These are phyloP conservation scores for Pichia sp. DNA, from an alignment of 1,139 yeast species.

Conservation along the genomic window DNA sequence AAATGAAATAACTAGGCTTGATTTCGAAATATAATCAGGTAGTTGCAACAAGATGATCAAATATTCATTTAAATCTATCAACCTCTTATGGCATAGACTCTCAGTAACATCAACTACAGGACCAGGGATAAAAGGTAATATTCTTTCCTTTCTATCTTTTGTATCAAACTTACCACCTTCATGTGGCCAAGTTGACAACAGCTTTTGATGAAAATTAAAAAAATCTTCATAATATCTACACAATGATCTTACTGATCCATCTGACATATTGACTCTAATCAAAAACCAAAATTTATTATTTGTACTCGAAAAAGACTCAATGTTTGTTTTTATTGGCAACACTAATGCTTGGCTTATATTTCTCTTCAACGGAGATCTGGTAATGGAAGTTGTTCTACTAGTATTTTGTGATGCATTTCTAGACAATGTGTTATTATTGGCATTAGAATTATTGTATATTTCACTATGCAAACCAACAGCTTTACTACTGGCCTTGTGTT, in stretches of 20 bases:
- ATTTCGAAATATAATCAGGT: constrained; percentile 72
- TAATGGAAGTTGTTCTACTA: constrained; percentile 7
- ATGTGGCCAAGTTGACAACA: constrained; percentile 78
- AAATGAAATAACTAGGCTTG: constrained; percentile 61
- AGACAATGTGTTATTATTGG: constrained; percentile 1
- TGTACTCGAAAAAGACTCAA: constrained; percentile 68
- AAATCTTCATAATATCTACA: constrained; percentile 95
- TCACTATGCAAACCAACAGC: constrained; percentile 60
- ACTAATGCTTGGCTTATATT: background rate
- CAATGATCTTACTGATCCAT: constrained; percentile 63
- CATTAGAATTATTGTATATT: background rate
- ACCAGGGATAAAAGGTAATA: constrained; percentile 93
- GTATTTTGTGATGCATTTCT: constrained; percentile 11
- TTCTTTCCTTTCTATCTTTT: constrained; percentile 52
- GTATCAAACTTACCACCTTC: constrained; percentile 82
- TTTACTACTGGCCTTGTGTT: constrained; percentile 86
- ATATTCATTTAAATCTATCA: constrained; percentile 80
- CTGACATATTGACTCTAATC: constrained; percentile 61
- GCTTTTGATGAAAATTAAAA: constrained; percentile 83
- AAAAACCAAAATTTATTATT: constrained; percentile 90
- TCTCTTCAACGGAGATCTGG: constrained; percentile 2
- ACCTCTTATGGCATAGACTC: constrained; percentile 74
- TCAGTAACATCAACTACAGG: constrained; percentile 92
- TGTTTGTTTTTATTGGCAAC: constrained; percentile 31
- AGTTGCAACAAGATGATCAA: constrained; percentile 67